Percentiles rank a stretch among this genome's conserved stretches.
Evolutionary conservation across 441 rosid genomes (phyloP).

Genomic region (Capsella rubella): DNA sequence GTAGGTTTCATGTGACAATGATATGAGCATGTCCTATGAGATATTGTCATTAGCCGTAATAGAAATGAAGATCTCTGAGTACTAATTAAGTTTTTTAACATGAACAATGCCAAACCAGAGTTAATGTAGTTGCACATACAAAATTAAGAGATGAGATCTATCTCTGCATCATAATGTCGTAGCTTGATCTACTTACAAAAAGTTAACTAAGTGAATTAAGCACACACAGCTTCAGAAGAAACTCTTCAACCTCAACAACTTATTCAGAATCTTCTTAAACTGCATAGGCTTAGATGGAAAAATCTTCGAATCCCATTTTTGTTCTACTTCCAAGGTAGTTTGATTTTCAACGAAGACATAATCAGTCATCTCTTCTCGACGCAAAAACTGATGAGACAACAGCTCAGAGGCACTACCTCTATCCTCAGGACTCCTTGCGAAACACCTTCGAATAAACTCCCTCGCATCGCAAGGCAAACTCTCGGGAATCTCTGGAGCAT

Average conservation of each 20-base stretch:
- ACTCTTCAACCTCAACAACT: background rate
- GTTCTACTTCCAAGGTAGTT: background rate
- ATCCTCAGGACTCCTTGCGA: background rate
- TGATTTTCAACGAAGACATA: background rate
- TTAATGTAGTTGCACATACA: background rate
- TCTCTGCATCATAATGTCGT: background rate
- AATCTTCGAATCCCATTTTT: background rate
- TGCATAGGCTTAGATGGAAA: background rate
- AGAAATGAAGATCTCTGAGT: conserved; percentile 2
- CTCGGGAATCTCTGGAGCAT: background rate
- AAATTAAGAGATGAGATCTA: background rate
- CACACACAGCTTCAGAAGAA: background rate
- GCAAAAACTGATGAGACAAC: conserved; percentile 5
- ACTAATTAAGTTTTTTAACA: too few species aligned
- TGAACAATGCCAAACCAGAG: too few species aligned
- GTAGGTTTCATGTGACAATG: too few species aligned
- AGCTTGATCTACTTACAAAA: background rate
- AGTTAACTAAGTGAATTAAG: background rate
- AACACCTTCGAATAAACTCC: conserved; percentile 16
- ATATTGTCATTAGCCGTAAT: too few species aligned
- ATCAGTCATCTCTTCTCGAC: background rate
- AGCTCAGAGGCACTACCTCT: conserved; percentile 13
- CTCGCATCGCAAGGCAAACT: conserved; percentile 21
- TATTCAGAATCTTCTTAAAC: background rate
- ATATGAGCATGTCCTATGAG: too few species aligned